Evolutionary conservation across 768 basidiomycete species (phyloP), one percentile per base, ranked within the genome.

Genomic region (Tricholomella constricta): DNA sequence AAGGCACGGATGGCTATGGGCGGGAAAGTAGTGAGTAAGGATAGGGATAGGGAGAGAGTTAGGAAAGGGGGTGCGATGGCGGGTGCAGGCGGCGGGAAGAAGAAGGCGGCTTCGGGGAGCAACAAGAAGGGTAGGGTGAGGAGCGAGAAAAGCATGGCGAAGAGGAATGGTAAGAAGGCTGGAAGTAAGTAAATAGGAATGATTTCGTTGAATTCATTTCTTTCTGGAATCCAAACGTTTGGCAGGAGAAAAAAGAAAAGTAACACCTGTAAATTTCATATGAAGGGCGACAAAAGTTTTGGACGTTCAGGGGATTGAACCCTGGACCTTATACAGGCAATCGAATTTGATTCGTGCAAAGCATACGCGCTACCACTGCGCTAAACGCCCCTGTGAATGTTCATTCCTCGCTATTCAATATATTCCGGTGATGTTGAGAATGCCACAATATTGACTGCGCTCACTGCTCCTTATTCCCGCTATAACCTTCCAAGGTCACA

Each of bases 141-240:
- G 62, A 85, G 81, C 51, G 78, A 81, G 52, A 82, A 76, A 67
- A 81, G 76, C 50, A 23, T 78, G 15, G 65, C 71, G 55, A 86
- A 79, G 71, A 70, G 71, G 67, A 88, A 86, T 64, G 67, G 63
- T 35, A 88, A 86, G 61, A 87, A 86, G 70, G 82, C 62, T 25
- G 44, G 31, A 19, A 19, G 27, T 27, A 40, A 29, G n/a, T 40
- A 29, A 22, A 19, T 17, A n/a, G n/a, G n/a, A n/a, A n/a, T n/a
- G n/a, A n/a, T n/a, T n/a, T n/a, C n/a, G n/a, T n/a, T n/a, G n/a
- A n/a, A n/a, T n/a, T n/a, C n/a, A n/a, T n/a, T n/a, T n/a, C n/a
- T n/a, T n/a, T n/a, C n/a, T n/a, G n/a, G n/a, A n/a, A n/a, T n/a
- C n/a, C n/a, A n/a, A n/a, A n/a, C n/a, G n/a, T n/a, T n/a, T n/a